These are phyloP conservation scores for Pulveroboletus frians DNA, from an alignment of 768 basidiomycete genomes.

Conservation along the genomic window DNA sequence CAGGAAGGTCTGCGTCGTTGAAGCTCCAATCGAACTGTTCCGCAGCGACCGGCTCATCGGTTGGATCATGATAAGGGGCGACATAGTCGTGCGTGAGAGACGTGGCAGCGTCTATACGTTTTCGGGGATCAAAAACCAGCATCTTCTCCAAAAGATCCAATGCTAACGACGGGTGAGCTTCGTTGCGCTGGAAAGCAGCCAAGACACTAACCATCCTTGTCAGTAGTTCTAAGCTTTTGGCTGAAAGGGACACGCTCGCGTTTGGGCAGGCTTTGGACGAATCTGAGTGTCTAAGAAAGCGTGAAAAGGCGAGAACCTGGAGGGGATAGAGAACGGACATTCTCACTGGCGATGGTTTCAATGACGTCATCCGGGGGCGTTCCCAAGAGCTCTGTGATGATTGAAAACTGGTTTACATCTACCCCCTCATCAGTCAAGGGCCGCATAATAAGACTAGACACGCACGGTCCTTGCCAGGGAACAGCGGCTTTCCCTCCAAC, in stretches of 20 bases:
- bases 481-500: slow-evolving; percentile 96
- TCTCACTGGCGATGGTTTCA: slow-evolving; percentile 96
- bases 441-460: slow-evolving; percentile 17
- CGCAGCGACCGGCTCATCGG: slow-evolving; percentile 89
- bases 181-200: not conserved
- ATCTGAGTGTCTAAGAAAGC: slow-evolving; percentile 79
- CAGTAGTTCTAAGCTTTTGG: slow-evolving; percentile 85
- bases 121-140: slow-evolving; percentile 97
- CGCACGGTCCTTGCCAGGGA: slow-evolving; percentile 99
- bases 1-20: slow-evolving; percentile 97
- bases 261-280: slow-evolving; percentile 97
- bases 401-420: slow-evolving; percentile 99
- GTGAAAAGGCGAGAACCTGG: slow-evolving; percentile 10
- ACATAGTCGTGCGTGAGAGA: slow-evolving; percentile 93
- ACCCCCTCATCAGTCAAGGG: slow-evolving; percentile 6
- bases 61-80: slow-evolving; percentile 95
- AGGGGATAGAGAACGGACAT: slow-evolving; percentile 49
- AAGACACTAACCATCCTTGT: slow-evolving; percentile 67
- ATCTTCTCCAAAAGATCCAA: slow-evolving; percentile 96
- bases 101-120: slow-evolving; percentile 90
- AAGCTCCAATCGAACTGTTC: slow-evolving; percentile 99
- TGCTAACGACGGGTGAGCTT: slow-evolving; percentile 42
- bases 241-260: slow-evolving; percentile 92
- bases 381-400: slow-evolving; percentile 96
- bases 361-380: slow-evolving; percentile 99